A percentile compares a stretch with the other conserved stretches of the same genome.
Evolutionary conservation across 805 yeast genomes (phyloP).

Genomic region (Candida silvicultrix): DNA sequence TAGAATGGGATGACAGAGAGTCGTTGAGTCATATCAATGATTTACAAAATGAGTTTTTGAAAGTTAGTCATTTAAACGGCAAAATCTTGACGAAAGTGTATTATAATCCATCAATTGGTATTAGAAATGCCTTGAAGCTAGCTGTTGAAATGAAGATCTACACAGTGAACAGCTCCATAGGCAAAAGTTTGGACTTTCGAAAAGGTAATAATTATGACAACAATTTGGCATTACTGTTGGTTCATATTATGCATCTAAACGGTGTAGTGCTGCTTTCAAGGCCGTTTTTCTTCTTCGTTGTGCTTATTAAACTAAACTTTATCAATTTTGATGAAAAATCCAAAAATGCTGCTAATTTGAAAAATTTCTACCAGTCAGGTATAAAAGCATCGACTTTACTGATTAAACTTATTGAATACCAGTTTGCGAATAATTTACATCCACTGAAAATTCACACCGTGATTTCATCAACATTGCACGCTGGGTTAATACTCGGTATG

Average conservation of each 20-base stretch:
- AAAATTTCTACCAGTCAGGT: constrained; percentile 29
- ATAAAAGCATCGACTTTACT: constrained; percentile 29
- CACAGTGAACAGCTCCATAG: constrained; percentile 26
- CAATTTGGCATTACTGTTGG: constrained; percentile 13
- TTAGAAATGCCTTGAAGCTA: constrained; percentile 26
- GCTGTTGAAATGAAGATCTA: constrained; percentile 31
- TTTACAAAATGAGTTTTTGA: constrained; percentile 25
- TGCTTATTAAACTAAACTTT: constrained; percentile 17
- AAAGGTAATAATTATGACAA: constrained; percentile 12
- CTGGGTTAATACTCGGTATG: constrained; percentile 31
- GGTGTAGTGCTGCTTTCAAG: constrained; percentile 32
- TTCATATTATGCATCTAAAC: constrained; percentile 31
- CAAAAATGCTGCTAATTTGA: constrained; percentile 12
- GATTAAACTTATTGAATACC: constrained; percentile 26
- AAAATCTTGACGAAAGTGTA: constrained; percentile 27
- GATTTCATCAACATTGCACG: constrained; percentile 28
- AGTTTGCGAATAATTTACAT: constrained; percentile 22
- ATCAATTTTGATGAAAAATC: constrained; percentile 10
- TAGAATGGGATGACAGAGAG: constrained; percentile 33
- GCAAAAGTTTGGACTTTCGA: constrained; percentile 4
- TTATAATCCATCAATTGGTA: constrained; percentile 25
- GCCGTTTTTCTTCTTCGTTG: constrained; percentile 34
- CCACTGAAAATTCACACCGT: constrained; percentile 31
- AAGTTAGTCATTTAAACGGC: constrained; percentile 25
- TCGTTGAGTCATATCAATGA: constrained; percentile 14